Evolutionary conservation across 805 yeast species (phyloP), one percentile per base, ranked within the genome.

Genomic region (Ogataea trehaloabstinens): DNA sequence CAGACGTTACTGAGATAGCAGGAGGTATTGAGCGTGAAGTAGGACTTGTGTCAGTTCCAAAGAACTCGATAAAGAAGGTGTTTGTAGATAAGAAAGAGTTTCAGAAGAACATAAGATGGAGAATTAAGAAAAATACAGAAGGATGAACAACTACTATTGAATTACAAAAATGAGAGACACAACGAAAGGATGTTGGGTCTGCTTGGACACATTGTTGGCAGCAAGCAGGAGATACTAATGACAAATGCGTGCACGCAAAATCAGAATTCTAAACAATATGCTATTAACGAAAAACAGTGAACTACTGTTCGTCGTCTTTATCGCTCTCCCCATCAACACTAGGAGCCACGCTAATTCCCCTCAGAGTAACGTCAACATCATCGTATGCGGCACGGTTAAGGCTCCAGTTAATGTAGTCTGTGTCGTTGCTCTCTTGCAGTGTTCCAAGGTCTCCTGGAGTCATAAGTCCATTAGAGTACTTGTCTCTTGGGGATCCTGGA

Each of bases 371-470:
- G 40, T 60, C 65, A 20, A 51, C 63, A n/a, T 61, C 64, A 28
- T 52, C 56, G 17, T 47, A 51, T 5, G 67, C 76, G 13, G 70
- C 73, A 19, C 69, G 72, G 22, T 69, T 74, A 46, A 75, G 60
- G 42, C 60, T 70, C 67, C 78, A 77, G 8, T 74, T 68, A 53
- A 82, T 74, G 55, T 87, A 91, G 59, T 91, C 97, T 27, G 86
- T 88, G 54, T 85, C 86, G 41, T 78, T 78, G 27, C 87, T 86
- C 60, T 91, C 99, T 60, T 90, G 97, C 54, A 93, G 71, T 3
- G 96, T 82, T n/a, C 98, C 99, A 46, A 91, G 74, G 61, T 91
- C 99, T 28, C 99, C 99, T 0, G 99, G 99, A 2, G 99, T 91
- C 96, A 89, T 91, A 51, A 82, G 68, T 13, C 60, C 62, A 31